Conservation (phyloP, 306 rosid species). For the Rosa multiflora region DNA sequence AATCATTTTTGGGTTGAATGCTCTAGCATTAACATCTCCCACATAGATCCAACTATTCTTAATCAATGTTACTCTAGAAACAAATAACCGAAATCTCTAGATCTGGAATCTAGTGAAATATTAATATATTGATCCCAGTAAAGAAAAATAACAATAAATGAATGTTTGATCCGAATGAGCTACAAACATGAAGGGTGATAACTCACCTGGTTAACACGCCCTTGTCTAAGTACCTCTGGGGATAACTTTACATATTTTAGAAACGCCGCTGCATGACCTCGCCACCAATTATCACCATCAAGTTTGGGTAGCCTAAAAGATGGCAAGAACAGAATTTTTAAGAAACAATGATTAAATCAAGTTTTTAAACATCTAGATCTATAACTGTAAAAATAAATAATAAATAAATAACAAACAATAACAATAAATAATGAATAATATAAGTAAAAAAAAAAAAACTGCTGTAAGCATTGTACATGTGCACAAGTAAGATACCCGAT, state of each 20-base stretch:
- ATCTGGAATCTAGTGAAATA: background rate
- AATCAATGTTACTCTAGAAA: background rate
- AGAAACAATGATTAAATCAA: background rate
- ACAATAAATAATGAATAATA: background rate
- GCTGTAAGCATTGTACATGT: constrained; percentile 11
- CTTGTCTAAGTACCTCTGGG: constrained; percentile 74
- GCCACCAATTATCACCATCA: constrained; percentile 95
- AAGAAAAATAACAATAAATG: background rate
- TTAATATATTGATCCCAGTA: background rate
- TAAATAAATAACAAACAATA: background rate
- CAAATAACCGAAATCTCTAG: background rate
- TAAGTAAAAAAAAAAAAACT: constrained; percentile 2
- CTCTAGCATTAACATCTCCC: background rate
- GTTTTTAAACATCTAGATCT: background rate
- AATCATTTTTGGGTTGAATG: background rate
- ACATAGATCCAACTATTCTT: background rate
- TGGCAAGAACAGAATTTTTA: background rate
- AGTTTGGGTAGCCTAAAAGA: constrained; percentile 60
- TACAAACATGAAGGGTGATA: background rate
- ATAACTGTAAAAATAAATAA: background rate
- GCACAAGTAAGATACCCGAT: constrained; percentile 38
- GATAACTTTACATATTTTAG: constrained; percentile 65
- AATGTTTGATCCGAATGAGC: background rate
- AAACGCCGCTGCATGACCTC: constrained; percentile 97
- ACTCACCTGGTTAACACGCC: constrained; percentile 86